phyloP scores from a whole-genome alignment of 305 asterid species.

The Fraxinus sp. region DNA sequence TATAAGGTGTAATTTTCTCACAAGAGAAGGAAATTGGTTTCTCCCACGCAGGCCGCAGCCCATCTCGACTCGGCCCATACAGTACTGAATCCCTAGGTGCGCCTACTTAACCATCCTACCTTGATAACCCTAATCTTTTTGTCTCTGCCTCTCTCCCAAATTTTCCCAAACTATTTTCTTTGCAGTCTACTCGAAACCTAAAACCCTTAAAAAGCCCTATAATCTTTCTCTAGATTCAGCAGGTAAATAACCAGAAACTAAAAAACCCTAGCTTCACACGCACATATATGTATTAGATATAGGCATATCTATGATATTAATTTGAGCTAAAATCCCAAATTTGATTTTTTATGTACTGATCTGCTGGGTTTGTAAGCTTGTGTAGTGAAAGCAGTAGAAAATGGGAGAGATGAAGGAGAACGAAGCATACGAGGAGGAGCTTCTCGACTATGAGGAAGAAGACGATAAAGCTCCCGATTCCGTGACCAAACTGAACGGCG shows the following conservation, averaged over 20 bases:
- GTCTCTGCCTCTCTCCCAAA: not conserved
- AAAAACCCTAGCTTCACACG: not conserved
- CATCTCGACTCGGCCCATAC: not conserved
- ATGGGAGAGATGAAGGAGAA: conserved; percentile 7
- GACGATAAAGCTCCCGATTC: conserved; percentile 60
- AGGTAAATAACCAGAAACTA: not conserved
- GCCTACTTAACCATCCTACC: not conserved
- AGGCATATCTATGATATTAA: not conserved
- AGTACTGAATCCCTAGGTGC: not conserved
- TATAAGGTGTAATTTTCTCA: too few relatives aligned
- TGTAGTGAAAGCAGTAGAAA: not conserved
- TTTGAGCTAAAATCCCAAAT: not conserved
- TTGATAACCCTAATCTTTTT: not conserved
- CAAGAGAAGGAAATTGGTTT: not conserved
- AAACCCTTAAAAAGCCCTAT: not conserved
- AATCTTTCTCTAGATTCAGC: not conserved
- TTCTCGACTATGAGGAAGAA: conserved; percentile 91
- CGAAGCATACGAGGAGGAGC: conserved; percentile 74
- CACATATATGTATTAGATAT: not conserved
- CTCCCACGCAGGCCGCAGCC: not conserved
- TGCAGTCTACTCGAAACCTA: not conserved
- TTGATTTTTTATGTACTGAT: not conserved
- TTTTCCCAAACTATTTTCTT: not conserved
- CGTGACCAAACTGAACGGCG: not conserved
- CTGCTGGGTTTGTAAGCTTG: not conserved